Evolutionary conservation across 805 yeast species (phyloP), one percentile per base, ranked within the genome.

Genomic region (Zygoascus bituminiphila): DNA sequence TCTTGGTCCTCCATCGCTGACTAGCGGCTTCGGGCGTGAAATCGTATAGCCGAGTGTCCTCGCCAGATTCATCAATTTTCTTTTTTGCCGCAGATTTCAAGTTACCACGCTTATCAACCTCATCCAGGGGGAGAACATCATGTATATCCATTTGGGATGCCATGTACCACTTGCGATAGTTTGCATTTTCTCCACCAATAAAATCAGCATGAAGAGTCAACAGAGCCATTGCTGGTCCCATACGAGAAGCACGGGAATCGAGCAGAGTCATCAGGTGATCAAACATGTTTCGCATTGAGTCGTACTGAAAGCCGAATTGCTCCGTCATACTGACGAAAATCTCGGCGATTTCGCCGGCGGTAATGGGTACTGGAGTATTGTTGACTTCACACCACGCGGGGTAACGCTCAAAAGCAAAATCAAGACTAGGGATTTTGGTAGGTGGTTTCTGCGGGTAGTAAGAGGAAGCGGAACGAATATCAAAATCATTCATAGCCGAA

Each of bases 381-480:
- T 94, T 93, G 22, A 91, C 82, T 20, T 17, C 19, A 17, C 41
- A 49, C 96, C 96, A 88, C 43, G 96, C 95, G 33, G 96, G 96
- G 63, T 84, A 88, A 39, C 94, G 94, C 59, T 85, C 81, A 4
- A 29, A 29, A 9, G 39, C 40, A 60, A 59, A 59, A 42, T 57
- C 61, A 1, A 54, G 44, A n/a, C 60, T 60, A 35, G 44, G 15
- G 15, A 12, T 29, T 52, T 48, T 22, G 56, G 51, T 15, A 10
- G 33, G 17, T 23, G 20, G 8, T 22, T 23, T n/a, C 33, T 44
- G 24, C 15, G 9, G 35, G 12, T 19, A 20, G 10, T 41, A 20
- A 14, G 44, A 19, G 33, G 20, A 12, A 24, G 14, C 35, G 6
- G 35, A 9, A 25, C n/a, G n/a, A 17, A 24, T 24, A 14, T 25